Base-by-base conservation (phyloP, 1,139 yeast genomes). In the Casaregolazyma suthepensis region DNA sequence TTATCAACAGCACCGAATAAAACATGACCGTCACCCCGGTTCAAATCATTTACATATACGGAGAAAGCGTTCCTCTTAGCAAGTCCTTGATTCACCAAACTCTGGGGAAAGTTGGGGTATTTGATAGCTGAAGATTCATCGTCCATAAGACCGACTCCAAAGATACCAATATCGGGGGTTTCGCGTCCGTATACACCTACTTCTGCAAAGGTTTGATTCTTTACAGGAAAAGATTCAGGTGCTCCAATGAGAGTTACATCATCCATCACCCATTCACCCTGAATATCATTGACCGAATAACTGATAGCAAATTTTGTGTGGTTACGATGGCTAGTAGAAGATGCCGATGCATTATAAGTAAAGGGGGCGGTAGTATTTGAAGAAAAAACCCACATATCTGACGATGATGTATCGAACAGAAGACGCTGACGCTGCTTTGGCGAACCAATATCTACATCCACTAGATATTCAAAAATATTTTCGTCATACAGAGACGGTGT, bases 311-410 rank as follows among this genome's bases (percentile, higher is more conserved):
- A 59, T 19, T 57, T 56, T 29, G 60, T 53, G 31, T 57, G 53
- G 46, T 58, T 55, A 42, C 45, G 55, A 12, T 57, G 54, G 50
- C 59, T 63, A 3, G 63, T 56, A 3, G 62, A 54, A 2, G 31
- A 26, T 26, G 31, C 31, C 10, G 31, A 26, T 7, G 40, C 15
- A 13, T 35, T 15, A 35, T 35, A 35, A 6, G n/a, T 35, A 13
- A 9, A 18, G 20, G 37, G 40, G 3, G 48, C 42, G 2, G 22
- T 35, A n/a, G 45, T 52, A 18, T 26, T 45, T 5, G 48, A 47
- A 6, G 53, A 46, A 22, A 45, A 69, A 15, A 83, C 78, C 89
- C 89, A 84, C 55, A 83, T 71, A 65, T 85, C 90, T 1, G 87
- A 76, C 3, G 52, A 82, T 0, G 90, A 90, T 3, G 90, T 83